These are phyloP conservation scores for Ascochyta fabae DNA, from an alignment of 2,329 filamentous ascomycete genomes.

Conservation along the genomic window DNA sequence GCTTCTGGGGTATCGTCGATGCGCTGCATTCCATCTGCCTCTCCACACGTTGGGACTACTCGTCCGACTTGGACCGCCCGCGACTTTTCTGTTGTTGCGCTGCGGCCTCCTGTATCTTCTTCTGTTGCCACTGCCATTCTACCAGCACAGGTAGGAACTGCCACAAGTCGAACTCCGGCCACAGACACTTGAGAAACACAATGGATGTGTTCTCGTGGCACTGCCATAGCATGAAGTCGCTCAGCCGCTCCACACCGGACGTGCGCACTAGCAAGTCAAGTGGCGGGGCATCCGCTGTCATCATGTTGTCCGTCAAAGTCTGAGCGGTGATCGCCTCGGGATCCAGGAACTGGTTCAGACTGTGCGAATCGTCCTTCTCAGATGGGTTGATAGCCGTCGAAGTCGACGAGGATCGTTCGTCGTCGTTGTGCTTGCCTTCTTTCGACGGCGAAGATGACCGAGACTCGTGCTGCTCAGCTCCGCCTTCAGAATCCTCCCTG, in stretches of 20 bases:
- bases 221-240: slow-evolving; percentile 99
- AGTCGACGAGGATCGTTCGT: slow-evolving; percentile 44
- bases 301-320: slow-evolving; percentile 84
- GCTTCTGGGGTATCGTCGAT: slow-evolving; percentile 36
- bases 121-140: slow-evolving; percentile 77
- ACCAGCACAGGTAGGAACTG: slow-evolving; percentile 90
- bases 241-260: slow-evolving; percentile 88
- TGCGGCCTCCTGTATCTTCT: slow-evolving; percentile 50
- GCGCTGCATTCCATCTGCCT: slow-evolving; percentile 17
- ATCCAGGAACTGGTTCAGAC: slow-evolving; percentile 60
- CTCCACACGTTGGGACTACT: slow-evolving; percentile 6
- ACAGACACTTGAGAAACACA: slow-evolving; percentile 88
- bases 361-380: slow-evolving; percentile 38
- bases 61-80: slow-evolving; percentile 37
- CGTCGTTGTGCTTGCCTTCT: slow-evolving; percentile 34
- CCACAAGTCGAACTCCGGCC: slow-evolving; percentile 96
- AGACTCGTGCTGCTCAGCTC: slow-evolving; percentile 34
- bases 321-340: slow-evolving; percentile 86
- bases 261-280: slow-evolving; percentile 91
- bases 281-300: slow-evolving; percentile 84
- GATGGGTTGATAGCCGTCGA: slow-evolving; percentile 48
- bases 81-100: slow-evolving; percentile 44
- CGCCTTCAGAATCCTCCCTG: slow-evolving; percentile 47
- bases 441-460: slow-evolving; percentile 49
- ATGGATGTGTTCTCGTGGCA: slow-evolving; percentile 92